Evolutionary conservation across 2,329 filamentous ascomycete species (phyloP).

Genomic region (Ophiostoma sp.): DNA sequence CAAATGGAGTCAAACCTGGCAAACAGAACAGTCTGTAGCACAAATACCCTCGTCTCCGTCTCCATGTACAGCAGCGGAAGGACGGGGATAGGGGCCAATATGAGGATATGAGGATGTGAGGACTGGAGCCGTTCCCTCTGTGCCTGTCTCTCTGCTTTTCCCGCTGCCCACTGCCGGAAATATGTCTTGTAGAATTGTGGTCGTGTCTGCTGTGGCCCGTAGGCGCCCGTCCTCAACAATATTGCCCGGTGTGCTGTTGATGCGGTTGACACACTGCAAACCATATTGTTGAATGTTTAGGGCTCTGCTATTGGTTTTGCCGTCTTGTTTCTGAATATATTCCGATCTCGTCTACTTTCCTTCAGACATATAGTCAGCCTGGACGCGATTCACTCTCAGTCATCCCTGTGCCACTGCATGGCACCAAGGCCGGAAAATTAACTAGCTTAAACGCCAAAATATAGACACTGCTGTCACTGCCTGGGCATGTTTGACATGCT

Average conservation of each 20-base stretch:
- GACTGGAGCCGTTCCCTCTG: neutral
- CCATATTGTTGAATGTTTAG: neutral
- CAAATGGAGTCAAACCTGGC: neutral
- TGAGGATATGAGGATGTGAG: no score
- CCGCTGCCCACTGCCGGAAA: neutral
- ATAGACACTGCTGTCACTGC: conserved; percentile 3
- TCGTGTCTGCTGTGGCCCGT: conserved; percentile 18
- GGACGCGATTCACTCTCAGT: neutral
- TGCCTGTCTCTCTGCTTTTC: neutral
- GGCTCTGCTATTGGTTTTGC: neutral
- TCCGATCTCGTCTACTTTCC: neutral
- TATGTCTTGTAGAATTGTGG: conserved; percentile 18
- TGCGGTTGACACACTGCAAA: neutral
- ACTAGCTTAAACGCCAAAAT: conserved; percentile 13
- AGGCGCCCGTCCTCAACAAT: neutral
- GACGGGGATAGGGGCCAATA: neutral
- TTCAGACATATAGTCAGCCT: neutral
- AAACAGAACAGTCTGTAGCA: neutral
- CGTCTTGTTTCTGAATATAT: neutral
- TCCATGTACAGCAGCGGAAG: neutral
- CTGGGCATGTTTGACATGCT: neutral
- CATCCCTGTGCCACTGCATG: conserved; percentile 21
- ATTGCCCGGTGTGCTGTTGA: neutral
- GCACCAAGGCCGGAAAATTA: conserved; percentile 20
- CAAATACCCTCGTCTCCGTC: neutral